These are phyloP conservation scores for Trametes gibbosa DNA, from an alignment of 768 basidiomycete genomes.

Conservation along the genomic window DNA sequence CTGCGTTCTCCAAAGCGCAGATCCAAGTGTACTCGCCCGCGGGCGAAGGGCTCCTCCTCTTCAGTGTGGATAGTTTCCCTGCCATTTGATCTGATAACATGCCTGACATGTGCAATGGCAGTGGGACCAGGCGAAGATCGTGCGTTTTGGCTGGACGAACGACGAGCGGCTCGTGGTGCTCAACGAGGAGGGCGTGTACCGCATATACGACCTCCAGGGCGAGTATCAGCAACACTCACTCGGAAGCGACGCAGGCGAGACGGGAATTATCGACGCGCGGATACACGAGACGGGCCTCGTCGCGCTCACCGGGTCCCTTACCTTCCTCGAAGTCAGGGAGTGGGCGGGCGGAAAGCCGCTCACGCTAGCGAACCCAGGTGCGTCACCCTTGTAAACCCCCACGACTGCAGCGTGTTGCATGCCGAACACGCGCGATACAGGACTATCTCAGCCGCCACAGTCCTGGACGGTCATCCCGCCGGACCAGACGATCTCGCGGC, in stretches of 20 bases:
- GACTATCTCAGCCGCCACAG: slow-evolving; percentile 72
- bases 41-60: slow-evolving; percentile 63
- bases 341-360: slow-evolving; percentile 81
- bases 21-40: slow-evolving; percentile 87
- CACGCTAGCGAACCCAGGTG: slow-evolving; percentile 72
- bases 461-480: slow-evolving; percentile 91
- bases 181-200: slow-evolving; percentile 90
- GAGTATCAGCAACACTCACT: slow-evolving; percentile 86
- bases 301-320: slow-evolving; percentile 72
- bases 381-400: too few relatives aligned
- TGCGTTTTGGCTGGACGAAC: slow-evolving; percentile 81
- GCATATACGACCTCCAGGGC: slow-evolving; percentile 84
- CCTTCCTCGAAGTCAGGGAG: slow-evolving; percentile 81
- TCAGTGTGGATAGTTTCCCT: slow-evolving; percentile 63
- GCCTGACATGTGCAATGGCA: slow-evolving; percentile 31
- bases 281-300: slow-evolving; percentile 88
- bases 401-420: not conserved
- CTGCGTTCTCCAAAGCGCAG: slow-evolving; percentile 69
- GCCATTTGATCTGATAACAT: not conserved
- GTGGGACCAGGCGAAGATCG: slow-evolving; percentile 90
- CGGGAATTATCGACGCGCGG: slow-evolving; percentile 80
- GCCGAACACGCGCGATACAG: slow-evolving; percentile 38
- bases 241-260: slow-evolving; percentile 76
- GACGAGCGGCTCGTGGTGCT: slow-evolving; percentile 81
- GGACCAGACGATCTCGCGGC: slow-evolving; percentile 56